Evolutionary conservation across 139 green algal species (phyloP), one percentile per base, ranked within the genome.

Genomic region (Eudorina sp.): DNA sequence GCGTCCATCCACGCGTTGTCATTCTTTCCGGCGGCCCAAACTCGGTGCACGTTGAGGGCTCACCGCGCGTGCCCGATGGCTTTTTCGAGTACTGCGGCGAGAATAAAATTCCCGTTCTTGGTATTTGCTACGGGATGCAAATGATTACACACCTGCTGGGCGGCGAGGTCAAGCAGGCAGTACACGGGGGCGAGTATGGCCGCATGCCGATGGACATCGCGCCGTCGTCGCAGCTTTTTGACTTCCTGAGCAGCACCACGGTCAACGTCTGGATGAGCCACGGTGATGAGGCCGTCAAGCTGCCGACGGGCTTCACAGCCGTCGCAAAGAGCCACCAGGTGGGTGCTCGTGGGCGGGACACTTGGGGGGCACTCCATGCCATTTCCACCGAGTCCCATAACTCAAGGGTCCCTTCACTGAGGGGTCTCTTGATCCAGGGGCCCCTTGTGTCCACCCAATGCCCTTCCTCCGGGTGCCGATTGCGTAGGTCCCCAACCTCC

Each of bases 41-140:
- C 92, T 98, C 95, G 1, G 98, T 99, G 74, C 97, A 99, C 80
- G 90, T 97, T 36, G 94, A 97, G 62, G 97, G 95, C 36, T 95
- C 97, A 0, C 97, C 97, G 1, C 93, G 89, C 23, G 91, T 99
- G 79, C 96, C 97, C n/a, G 84, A 94, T 0, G 96, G 94, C 27
- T 98, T 99, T 72, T 98, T 98, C 38, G 94, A 97, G 2, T 98
- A 96, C 69, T 93, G 84, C 48, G 40, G 85, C 21, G 81, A 92
- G 64, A 85, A 96, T 3, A 83, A 82, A 14, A 95, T 99, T 27
- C 94, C 97, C 0, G 95, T 99, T 41, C 94, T 99, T 34, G 98
- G 98, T 64, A 98, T 99, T 81, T 99, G 98, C 93, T 99, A 99
- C 84, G 98, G 97, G 46, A 99, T 99, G 97, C 91, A 91, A 83